These are phyloP conservation scores for Emmonsiellopsis sp. DNA, from an alignment of 2,329 filamentous ascomycete species.

Conservation along the genomic window DNA sequence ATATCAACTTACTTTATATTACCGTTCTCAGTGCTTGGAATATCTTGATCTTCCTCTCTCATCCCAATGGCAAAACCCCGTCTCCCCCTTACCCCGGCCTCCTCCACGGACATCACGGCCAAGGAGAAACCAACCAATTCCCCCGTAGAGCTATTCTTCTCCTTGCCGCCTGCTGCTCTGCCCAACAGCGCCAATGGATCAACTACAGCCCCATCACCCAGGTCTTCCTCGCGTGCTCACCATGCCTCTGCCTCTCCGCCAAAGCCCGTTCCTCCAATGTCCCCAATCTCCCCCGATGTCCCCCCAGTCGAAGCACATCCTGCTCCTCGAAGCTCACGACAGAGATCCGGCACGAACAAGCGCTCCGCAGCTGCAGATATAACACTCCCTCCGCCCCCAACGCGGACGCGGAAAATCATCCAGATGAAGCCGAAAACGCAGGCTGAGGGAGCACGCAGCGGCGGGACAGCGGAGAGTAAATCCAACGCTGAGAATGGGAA, in stretches of 20 bases:
- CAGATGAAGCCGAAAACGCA: constrained; percentile 74
- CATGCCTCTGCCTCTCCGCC: constrained; percentile 14
- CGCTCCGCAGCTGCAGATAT: constrained; percentile 46
- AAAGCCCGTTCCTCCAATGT: constrained; percentile 42
- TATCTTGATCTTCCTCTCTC: constrained; percentile 7
- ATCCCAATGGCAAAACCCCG: constrained; percentile 54
- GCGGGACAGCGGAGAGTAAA: constrained; percentile 10
- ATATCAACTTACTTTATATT: too few species aligned
- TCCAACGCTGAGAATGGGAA: constrained; percentile 9
- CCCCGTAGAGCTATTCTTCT: constrained; percentile 56
- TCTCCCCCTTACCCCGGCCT: constrained; percentile 66
- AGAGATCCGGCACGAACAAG: constrained; percentile 25
- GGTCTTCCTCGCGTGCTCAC: constrained; percentile 13
- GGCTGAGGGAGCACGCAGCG: constrained; percentile 23
- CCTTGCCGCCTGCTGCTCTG: constrained; percentile 69
- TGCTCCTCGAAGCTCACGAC: constrained; percentile 15
- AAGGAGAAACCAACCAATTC: constrained; percentile 14
- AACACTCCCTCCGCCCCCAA: constrained; percentile 82
- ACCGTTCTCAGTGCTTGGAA: background rate
- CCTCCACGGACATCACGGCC: constrained; percentile 69
- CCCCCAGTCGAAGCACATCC: constrained; percentile 13
- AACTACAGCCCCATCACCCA: background rate
- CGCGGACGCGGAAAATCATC: constrained; percentile 88
- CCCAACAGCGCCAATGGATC: constrained; percentile 13
- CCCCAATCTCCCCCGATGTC: constrained; percentile 36